Base-by-base conservation (phyloP, 108 stramenopile species). In the Cyclostephanos invisitatus region DNA sequence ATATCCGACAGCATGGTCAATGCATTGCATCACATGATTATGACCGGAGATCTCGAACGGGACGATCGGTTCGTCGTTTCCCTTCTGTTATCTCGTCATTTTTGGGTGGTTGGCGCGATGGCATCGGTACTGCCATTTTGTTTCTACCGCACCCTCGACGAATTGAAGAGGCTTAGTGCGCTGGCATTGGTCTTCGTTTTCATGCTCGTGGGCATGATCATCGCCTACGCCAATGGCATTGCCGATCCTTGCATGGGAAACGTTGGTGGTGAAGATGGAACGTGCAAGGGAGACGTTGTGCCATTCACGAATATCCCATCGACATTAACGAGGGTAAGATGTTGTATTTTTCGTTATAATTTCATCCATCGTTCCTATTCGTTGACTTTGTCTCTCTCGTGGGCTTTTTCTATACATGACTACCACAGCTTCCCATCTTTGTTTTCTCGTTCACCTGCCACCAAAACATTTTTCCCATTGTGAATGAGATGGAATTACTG, bases 361-460 rank as follows among this genome's bases (percentile, higher is more conserved):
- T 46, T 14, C 15, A 3, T 46, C 2, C 12, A 46, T 46, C 15
- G 44, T 46, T 46, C 44, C 14, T 11, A 14, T 46, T 14, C 15
- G 14, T 15, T 46, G 1, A 46, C 44, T 46, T 3, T 46, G 11
- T 40, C 17, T 46, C 44, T 15, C 44, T 46, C 44, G 44, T 46
- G 15, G 14, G 0, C 44, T 15, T 46, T 46, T 15, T 46, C 14
- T 46, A 32, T 32, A 32, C 32, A 32, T 32, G 32, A 3, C 12
- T 40, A 40, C 1, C 9, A 11, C 0, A 80, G 29, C 68, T 88
- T 14, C 75, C 89, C 10, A 84, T 90, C 54, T 92, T 92, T 70
- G 73, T 90, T 7, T 92, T 90, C 75, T 54, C 77, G 37, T 92
- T 86, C 80, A 89, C 89, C 11, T 90, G 89, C 61, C 91, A 92